Evolutionary conservation across 495 filamentous ascomycete species (phyloP).

Genomic region (Penicillium diatomitis): DNA sequence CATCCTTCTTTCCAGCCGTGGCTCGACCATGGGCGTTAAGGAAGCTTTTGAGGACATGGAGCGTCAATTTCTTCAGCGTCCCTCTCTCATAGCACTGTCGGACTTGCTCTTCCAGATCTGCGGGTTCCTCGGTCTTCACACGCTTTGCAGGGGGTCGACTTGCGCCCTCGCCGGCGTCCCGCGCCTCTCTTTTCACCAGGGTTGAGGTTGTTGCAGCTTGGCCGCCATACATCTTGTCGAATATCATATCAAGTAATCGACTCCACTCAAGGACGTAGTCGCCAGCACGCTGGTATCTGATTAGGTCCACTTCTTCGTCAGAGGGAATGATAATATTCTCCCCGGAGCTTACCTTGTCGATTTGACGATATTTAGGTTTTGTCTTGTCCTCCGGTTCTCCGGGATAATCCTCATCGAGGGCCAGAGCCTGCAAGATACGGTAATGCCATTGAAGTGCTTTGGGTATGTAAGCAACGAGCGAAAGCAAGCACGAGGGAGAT

Average conservation of each 20-base stretch:
- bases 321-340: background rate
- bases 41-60: constrained; percentile 61
- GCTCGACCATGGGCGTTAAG: constrained; percentile 52
- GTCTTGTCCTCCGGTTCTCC: constrained; percentile 76
- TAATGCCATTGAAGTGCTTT: constrained; percentile 92
- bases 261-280: constrained; percentile 70
- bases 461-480: constrained; percentile 1
- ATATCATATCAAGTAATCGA: constrained; percentile 49
- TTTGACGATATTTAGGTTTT: constrained; percentile 69
- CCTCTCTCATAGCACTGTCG: constrained; percentile 49
- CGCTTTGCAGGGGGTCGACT: constrained; percentile 36
- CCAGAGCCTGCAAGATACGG: constrained; percentile 83
- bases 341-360: constrained; percentile 55
- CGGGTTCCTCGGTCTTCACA: constrained; percentile 37
- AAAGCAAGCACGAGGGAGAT: background rate
- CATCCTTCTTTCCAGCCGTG: constrained; percentile 63
- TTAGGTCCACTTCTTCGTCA: constrained; percentile 2
- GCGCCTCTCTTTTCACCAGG: constrained; percentile 39
- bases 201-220: constrained; percentile 26
- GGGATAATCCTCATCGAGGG: constrained; percentile 85
- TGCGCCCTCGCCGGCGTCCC: constrained; percentile 21
- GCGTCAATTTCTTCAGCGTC: constrained; percentile 57
- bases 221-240: constrained; percentile 30
- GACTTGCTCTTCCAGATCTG: constrained; percentile 47
- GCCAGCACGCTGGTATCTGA: constrained; percentile 50